Base-by-base conservation (phyloP, 305 asterid species). In the Fraxinus ornus region DNA sequence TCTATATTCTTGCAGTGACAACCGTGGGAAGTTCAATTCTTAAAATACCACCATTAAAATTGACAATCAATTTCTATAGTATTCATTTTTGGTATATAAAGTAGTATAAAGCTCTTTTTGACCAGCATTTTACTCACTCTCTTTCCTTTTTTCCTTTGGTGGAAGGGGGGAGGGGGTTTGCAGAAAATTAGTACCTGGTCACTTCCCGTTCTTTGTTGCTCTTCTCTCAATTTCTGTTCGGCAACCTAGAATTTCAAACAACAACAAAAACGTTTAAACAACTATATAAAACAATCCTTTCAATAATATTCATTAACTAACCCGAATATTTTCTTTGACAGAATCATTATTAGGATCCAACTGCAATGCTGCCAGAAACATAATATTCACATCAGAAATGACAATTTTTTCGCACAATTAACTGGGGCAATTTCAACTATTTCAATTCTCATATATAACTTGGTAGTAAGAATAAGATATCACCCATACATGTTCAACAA, bases 271-370 rank as follows among this genome's bases (percentile, higher is more conserved):
- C 37, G 79, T 74, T 80, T 13, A 30, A 68, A 55, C 41, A 81
- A 62, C 39, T 55, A 83, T 49, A 28, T 47, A 74, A 33, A 32
- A 77, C 6, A 64, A 57, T 76, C 66, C 60, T 60, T 52, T 78
- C 64, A 77, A 72, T 19, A 80, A 35, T 71, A 83, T 39, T 35
- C 68, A 82, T 81, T 73, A 81, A 87, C 94, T 78, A 82, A 92
- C 97, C 97, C 86, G 91, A 70, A 94, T 92, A 89, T 93, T 94
- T 85, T 91, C 97, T 86, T 85, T 91, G 80, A 93, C 89, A 3
- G 94, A 85, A 19, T 84, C 91, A 88, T 90, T 94, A 80, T 85
- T 90, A 79, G 98, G 94, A 90, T 94, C 97, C 87, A 94, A 91
- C 91, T 83, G 91, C 92, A 93, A 85, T 36, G 98, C 98, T 94